Percentiles rank a stretch among this genome's conserved stretches.
Conservation (phyloP, 257 asterid genomes). For the Rauvolfia tetraphylla region DNA sequence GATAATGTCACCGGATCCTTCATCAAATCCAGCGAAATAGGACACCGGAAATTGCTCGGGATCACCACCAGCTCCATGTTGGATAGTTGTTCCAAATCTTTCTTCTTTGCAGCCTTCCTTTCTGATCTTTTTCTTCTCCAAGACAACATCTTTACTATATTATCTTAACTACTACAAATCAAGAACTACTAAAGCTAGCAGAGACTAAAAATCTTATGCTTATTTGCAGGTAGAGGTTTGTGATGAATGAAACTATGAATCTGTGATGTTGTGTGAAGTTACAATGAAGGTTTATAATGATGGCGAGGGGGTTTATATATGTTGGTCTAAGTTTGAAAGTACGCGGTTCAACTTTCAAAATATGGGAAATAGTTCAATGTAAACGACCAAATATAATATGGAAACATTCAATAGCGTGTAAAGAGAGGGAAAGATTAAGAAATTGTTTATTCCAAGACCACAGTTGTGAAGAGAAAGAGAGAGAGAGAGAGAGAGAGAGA, state of each 20-base stretch:
- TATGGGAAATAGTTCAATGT: neutral
- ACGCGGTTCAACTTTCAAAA: constrained; percentile 25
- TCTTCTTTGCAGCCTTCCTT: constrained; percentile 21
- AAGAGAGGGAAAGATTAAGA: neutral
- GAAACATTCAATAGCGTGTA: constrained; percentile 15
- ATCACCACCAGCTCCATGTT: constrained; percentile 12
- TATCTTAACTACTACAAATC: neutral
- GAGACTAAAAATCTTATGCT: neutral
- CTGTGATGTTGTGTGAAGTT: neutral
- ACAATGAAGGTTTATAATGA: neutral
- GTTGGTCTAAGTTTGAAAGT: neutral
- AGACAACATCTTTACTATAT: constrained; percentile 15
- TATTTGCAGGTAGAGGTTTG: neutral
- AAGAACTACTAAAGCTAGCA: neutral
- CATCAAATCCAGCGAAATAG: constrained; percentile 31
- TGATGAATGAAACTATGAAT: neutral
- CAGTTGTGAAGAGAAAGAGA: constrained; percentile 3
- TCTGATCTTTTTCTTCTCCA: constrained; percentile 26
- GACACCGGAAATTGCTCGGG: constrained; percentile 28
- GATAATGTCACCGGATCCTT: constrained; percentile 35
- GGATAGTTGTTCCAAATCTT: constrained; percentile 3
- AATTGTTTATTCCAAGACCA: neutral
- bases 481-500: neutral
- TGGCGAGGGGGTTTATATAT: neutral
- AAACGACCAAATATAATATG: neutral